Conservation (phyloP, 495 filamentous ascomycete species). For the Penicillium roqueforti region DNA sequence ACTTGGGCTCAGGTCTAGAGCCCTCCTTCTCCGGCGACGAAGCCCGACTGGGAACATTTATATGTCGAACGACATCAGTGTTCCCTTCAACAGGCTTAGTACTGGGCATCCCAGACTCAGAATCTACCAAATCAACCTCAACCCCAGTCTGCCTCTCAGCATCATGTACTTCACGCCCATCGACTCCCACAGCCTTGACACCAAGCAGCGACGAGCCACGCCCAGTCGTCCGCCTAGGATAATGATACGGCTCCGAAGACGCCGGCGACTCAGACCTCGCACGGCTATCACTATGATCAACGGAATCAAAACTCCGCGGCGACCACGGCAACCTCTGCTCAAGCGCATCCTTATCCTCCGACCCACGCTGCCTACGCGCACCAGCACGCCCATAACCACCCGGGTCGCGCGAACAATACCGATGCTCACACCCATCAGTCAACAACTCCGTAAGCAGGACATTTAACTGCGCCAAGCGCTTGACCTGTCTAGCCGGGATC, state of each 20-base stretch:
- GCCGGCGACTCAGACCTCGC: background rate
- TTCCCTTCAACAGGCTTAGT: background rate
- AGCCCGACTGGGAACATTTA: background rate
- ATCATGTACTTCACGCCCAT: background rate
- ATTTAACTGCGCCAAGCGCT: slow-evolving; percentile 4
- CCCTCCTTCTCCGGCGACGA: background rate
- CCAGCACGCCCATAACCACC: background rate
- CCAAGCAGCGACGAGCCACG: background rate
- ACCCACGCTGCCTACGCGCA: background rate
- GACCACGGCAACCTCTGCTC: background rate
- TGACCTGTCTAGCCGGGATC: slow-evolving; percentile 1
- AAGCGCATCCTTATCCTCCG: background rate
- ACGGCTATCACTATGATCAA: background rate
- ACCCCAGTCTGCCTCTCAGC: background rate
- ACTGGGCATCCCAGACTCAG: background rate
- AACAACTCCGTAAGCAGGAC: slow-evolving; percentile 2
- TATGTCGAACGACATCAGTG: background rate
- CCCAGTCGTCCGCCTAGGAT: background rate
- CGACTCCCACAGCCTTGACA: background rate
- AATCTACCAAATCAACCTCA: slow-evolving; percentile 2
- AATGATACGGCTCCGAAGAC: background rate
- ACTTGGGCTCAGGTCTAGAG: background rate
- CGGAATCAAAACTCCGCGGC: slow-evolving; percentile 5
- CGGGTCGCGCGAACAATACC: background rate
- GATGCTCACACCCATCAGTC: background rate